Base-by-base conservation (phyloP, 1,139 yeast genomes). In the Zygoascus meyerae region DNA sequence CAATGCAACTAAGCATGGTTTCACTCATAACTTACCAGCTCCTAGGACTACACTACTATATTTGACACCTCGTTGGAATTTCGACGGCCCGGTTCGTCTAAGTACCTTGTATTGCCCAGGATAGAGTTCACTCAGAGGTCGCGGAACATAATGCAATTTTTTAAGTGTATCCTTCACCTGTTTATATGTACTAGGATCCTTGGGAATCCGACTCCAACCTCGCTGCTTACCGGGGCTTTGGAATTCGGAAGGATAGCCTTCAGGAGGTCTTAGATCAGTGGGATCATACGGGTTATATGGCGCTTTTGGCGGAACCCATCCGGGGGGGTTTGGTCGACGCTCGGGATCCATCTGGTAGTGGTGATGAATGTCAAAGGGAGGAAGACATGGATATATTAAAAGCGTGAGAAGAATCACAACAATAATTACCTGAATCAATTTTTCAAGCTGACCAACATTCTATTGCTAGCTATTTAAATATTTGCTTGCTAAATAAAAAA, bases 221-320 rank as follows among this genome's bases (percentile, higher is more conserved):
- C 70, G 57, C 31, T 61, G 64, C 39, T 60, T 53, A 1, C 69
- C 69, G 1, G 70, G 70, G 1, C 65, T 54, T 33, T 63, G 57
- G 58, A 57, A 85, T 62, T 86, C 95, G 10, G 90, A 81, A 1
- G 95, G 95, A 55, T 86, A 86, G 1, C 95, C 95, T 60, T 79
- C 81, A 0, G 95, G 77, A 0, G 95, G 95, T 45, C 95, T 71
- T 34, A 70, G 63, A 62, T 86, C 95, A 0, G 77, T 67, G 0
- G 92, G 85, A 61, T 86, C 95, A 60, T 81, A 86, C 2, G 95
- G 95, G 56, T 86, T 86, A 61, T 85, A 86, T 0, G 92, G 92
- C 1, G 90, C 92, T 53, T 75, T 77, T 3, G 95, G 95, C 1
- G 82, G 86, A 0, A 75, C 75, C 95, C 95, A 85, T 0, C 92